These are phyloP conservation scores for Fraxinus floribunda DNA, from an alignment of 305 asterid species.

Conservation along the genomic window DNA sequence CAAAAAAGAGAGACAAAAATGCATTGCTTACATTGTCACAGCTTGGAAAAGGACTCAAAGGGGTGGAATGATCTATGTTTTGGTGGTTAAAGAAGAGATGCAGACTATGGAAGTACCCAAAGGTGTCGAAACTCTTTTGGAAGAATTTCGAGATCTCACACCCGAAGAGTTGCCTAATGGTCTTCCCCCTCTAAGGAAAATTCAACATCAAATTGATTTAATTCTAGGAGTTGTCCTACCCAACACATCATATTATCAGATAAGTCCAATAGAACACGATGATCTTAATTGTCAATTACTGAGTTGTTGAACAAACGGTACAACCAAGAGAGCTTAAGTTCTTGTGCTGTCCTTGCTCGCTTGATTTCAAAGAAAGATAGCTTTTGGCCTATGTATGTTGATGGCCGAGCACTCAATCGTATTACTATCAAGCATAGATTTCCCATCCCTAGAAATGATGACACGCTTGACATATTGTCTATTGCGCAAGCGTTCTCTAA, in stretches of 20 bases:
- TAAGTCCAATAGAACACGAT: neutral
- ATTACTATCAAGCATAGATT: neutral
- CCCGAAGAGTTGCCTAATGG: neutral
- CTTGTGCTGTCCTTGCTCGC: neutral
- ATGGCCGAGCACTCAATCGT: neutral
- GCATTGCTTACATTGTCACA: too few species aligned
- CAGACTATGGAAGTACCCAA: too few species aligned
- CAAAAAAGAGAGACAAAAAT: too few species aligned
- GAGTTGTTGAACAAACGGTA: neutral
- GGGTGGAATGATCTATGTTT: too few species aligned
- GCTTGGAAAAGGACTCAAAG: too few species aligned
- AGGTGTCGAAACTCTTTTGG: neutral
- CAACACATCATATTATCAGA: neutral
- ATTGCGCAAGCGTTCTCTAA: neutral
- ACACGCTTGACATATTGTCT: neutral
- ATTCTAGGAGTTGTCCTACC: neutral
- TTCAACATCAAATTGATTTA: neutral
- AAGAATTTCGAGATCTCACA: neutral
- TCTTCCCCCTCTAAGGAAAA: neutral
- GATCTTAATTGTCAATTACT: neutral
- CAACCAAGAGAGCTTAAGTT: neutral
- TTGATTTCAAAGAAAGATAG: neutral
- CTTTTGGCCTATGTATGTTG: neutral
- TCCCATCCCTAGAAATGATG: neutral
- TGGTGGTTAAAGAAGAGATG: too few species aligned